Evolutionary conservation across 257 asterid genomes (phyloP).

Genomic region (Agastache rugosa): DNA sequence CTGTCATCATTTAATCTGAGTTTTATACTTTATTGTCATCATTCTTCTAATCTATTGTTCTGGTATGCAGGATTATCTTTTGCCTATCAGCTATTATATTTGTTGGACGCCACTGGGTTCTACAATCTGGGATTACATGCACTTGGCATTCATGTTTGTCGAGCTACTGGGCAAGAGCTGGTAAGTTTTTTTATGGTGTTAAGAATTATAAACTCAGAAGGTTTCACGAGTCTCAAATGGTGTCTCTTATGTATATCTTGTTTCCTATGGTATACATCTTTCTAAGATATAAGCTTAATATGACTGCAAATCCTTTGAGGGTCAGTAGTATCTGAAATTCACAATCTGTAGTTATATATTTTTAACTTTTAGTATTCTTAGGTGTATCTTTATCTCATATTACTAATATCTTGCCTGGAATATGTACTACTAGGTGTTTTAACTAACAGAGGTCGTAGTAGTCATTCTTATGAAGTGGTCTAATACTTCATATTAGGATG

Average conservation of each 20-base stretch:
- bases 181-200: slow-evolving; percentile 47
- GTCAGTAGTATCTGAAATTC: slow-evolving; percentile 25
- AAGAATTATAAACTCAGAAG: slow-evolving; percentile 25
- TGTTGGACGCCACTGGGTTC: slow-evolving; percentile 97
- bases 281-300: slow-evolving; percentile 18
- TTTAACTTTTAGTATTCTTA: slow-evolving; percentile 11
- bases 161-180: slow-evolving; percentile 99
- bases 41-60: slow-evolving; percentile 36
- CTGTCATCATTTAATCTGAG: slow-evolving; percentile 22
- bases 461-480: slow-evolving; percentile 24
- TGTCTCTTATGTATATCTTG: background rate
- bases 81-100: slow-evolving; percentile 91
- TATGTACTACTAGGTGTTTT: slow-evolving; percentile 12
- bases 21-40: slow-evolving; percentile 5
- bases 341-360: slow-evolving; percentile 11
- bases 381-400: slow-evolving; percentile 1
- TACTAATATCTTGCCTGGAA: slow-evolving; percentile 7
- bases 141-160: slow-evolving; percentile 91
- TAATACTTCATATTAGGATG: slow-evolving; percentile 15
- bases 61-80: slow-evolving; percentile 76
- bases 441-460: background rate
- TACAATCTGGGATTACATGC: slow-evolving; percentile 88
- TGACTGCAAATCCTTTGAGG: background rate
- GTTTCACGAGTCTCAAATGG: slow-evolving; percentile 26
- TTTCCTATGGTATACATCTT: slow-evolving; percentile 6